These are phyloP conservation scores for Talaromyces sp. DNA, from an alignment of 2,329 filamentous ascomycete species.

Conservation along the genomic window DNA sequence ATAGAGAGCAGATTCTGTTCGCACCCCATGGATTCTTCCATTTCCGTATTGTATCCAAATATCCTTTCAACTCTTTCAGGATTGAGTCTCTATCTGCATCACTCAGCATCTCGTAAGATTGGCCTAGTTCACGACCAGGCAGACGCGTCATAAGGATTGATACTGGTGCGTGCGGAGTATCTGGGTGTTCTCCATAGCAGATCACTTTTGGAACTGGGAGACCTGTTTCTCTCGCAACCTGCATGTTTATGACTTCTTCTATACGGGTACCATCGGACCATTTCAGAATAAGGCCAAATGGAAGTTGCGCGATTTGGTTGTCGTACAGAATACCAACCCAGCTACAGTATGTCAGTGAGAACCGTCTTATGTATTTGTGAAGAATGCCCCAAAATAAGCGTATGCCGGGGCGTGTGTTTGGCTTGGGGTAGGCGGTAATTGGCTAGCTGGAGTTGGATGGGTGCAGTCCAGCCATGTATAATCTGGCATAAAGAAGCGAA, in stretches of 20 bases:
- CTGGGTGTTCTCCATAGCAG: slow-evolving; percentile 29
- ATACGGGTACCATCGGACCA: slow-evolving; percentile 33
- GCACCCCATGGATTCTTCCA: slow-evolving; percentile 24
- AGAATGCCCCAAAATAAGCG: slow-evolving; percentile 26
- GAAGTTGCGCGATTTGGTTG: slow-evolving; percentile 31
- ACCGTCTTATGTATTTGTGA: slow-evolving; percentile 22
- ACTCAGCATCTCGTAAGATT: slow-evolving; percentile 25
- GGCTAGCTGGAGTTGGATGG: neutral
- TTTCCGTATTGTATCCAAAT: slow-evolving; percentile 26
- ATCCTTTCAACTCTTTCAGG: slow-evolving; percentile 26
- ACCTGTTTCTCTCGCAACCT: slow-evolving; percentile 26
- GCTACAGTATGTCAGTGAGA: slow-evolving; percentile 27
- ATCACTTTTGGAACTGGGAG: slow-evolving; percentile 30
- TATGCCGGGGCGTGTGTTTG: neutral
- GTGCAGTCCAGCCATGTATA: neutral
- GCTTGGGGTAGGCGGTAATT: neutral
- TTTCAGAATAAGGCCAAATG: slow-evolving; percentile 35
- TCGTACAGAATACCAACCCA: slow-evolving; percentile 26
- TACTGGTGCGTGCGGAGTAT: slow-evolving; percentile 25
- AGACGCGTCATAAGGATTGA: slow-evolving; percentile 38
- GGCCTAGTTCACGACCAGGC: slow-evolving; percentile 29
- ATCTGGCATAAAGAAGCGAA: neutral
- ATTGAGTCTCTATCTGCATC: slow-evolving; percentile 22
- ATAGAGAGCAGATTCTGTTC: slow-evolving; percentile 25
- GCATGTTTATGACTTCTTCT: slow-evolving; percentile 31